A percentile compares a stretch with the other conserved stretches of the same genome.
Evolutionary conservation across 1,284 basidiomycete species (phyloP).

Genomic region (Ustilago trichophora): DNA sequence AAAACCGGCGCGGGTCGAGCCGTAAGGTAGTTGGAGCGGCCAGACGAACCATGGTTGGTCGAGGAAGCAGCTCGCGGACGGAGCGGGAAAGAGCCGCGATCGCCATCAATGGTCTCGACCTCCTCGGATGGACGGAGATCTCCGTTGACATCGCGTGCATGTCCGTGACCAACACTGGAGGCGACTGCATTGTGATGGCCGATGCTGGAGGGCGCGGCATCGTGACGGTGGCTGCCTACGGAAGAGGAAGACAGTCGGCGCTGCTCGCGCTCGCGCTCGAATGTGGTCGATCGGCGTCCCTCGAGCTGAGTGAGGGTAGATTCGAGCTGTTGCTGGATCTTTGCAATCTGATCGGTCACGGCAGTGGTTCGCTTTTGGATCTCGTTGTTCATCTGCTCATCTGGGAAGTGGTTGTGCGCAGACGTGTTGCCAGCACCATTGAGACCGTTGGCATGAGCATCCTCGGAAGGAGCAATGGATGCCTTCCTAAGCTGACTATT

Average conservation of each 20-base stretch:
- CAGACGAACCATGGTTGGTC: conserved; percentile 3
- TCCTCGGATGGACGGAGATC: conserved; percentile 14
- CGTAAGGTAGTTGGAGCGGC: conserved; percentile 11
- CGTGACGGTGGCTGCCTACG: conserved; percentile 40
- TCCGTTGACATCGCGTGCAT: conserved; percentile 8
- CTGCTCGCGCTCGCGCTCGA: conserved; percentile 39
- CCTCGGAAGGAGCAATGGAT: conserved; percentile 5
- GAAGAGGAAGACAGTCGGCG: conserved; percentile 39
- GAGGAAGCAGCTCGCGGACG: conserved; percentile 26
- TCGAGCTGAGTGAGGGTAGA: conserved; percentile 58
- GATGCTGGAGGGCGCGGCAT: conserved; percentile 45
- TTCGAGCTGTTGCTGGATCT: conserved; percentile 62
- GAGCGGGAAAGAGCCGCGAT: conserved; percentile 4
- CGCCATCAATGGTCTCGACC: conserved; percentile 38
- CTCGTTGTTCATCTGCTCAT: conserved; percentile 63
- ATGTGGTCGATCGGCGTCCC: conserved; percentile 49
- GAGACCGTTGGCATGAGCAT: conserved; percentile 9
- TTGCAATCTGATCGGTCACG: conserved; percentile 60
- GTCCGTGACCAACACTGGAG: conserved; percentile 28
- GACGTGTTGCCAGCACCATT: conserved; percentile 14
- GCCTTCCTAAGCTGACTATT: conserved; percentile 16
- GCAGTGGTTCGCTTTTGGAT: conserved; percentile 57
- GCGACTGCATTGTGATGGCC: conserved; percentile 44
- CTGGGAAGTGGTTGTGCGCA: conserved; percentile 53
- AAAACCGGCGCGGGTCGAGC: conserved; percentile 11